Base-by-base conservation (phyloP, 2,329 filamentous ascomycete genomes). In the Diaporthe australafricana region DNA sequence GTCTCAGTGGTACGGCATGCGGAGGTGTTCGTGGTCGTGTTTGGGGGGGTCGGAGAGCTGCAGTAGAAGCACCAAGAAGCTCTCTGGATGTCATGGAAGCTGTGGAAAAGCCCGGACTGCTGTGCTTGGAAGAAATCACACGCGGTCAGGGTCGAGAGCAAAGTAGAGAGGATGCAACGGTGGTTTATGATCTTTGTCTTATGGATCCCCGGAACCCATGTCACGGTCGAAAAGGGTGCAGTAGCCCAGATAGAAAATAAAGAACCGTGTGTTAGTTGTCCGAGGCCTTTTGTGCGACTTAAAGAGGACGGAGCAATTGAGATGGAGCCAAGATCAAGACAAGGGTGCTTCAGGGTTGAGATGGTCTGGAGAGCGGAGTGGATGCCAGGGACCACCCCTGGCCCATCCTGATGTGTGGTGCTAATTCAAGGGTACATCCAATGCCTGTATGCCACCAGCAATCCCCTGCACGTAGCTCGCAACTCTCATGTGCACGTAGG, bases 271-370 rank as follows among this genome's bases (percentile, higher is more conserved):
- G 70, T 67, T 79, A 80, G 76, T 77, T 77, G 77, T 76, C 76
- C 79, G 82, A 81, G 82, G 82, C 79, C 60, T 85, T 85, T 86
- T 86, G 86, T 87, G 85, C 81, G 82, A 86, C 84, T 86, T 82
- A 80, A 80, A 80, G 80, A 79, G 80, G 79, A 79, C 78, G 80
- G 81, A 79, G 79, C 79, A 81, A 82, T 82, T 83, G 82, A 82
- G 82, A 84, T 82, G 82, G 81, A 80, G 80, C 78, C 80, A 74
- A 76, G 77, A 78, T 77, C 78, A 77, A 76, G 77, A 74, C 79
- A 79, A 81, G 82, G 82, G 80, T 83, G 72, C 69, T 80, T 79
- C 81, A 82, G 81, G 80, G 80, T 81, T 81, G 80, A 78, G 63
- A 57, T 70, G 56, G 65, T 75, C 75, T 78, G 72, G 74, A 73